Percentiles rank a stretch among this genome's conserved stretches.
Evolutionary conservation across 2,329 filamentous ascomycete genomes (phyloP).

Genomic region (Fusarium denticulatum): DNA sequence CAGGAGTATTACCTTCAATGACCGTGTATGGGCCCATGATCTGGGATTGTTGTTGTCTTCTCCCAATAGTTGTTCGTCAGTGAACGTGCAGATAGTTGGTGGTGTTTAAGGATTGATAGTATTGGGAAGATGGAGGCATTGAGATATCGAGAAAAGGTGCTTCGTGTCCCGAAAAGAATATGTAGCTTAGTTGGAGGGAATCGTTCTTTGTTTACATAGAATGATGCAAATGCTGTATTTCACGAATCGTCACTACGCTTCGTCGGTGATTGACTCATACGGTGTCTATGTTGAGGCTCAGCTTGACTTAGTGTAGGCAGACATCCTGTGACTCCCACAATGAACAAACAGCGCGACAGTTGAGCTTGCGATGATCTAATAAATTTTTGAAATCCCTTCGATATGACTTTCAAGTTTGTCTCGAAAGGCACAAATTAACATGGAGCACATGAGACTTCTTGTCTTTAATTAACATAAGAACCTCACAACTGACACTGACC

Average conservation of each 20-base stretch:
- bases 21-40: not conserved
- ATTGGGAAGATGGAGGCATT: not conserved
- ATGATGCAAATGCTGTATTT: not conserved
- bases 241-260: not conserved
- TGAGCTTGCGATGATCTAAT: not conserved
- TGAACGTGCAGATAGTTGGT: not conserved
- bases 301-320: not conserved
- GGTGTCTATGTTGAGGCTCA: not conserved
- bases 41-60: too few relatives aligned
- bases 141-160: not conserved
- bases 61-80: not conserved
- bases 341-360: not conserved
- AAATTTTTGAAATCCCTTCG: not conserved
- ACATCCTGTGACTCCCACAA: not conserved
- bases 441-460: not conserved
- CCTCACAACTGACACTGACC: not conserved
- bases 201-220: not conserved
- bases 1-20: not conserved
- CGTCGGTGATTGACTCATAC: conserved; percentile 10
- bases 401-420: not conserved
- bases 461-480: not conserved
- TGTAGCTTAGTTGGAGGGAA: not conserved
- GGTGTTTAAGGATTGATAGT: not conserved
- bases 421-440: not conserved
- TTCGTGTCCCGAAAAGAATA: not conserved